phyloP scores from a whole-genome alignment of 2,329 filamentous ascomycete species.

The Colletotrichum camelliae region DNA sequence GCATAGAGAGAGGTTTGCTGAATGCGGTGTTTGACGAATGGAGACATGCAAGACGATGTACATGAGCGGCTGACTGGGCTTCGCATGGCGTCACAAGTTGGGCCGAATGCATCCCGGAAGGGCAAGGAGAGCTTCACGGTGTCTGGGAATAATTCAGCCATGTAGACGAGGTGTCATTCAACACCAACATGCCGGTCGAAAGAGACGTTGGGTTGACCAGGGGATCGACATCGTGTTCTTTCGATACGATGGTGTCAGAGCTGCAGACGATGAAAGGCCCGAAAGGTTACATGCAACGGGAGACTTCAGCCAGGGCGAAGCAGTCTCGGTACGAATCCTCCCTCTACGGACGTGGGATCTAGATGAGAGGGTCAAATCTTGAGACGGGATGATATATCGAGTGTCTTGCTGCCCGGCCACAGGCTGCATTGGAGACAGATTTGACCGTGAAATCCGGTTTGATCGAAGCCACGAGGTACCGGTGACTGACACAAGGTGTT shows the following conservation, averaged over 20 bases:
- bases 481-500: neutral
- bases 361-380: neutral
- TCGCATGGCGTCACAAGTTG: neutral
- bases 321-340: neutral
- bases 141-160: neutral
- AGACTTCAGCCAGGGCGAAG: neutral
- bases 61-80: neutral
- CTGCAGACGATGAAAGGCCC: neutral
- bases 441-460: neutral
- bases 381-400: neutral
- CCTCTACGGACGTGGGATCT: neutral
- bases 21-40: neutral
- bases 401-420: neutral
- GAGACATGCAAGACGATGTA: neutral
- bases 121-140: neutral
- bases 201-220: neutral
- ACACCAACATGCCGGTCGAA: neutral
- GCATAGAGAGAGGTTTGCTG: neutral
- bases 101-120: neutral
- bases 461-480: neutral
- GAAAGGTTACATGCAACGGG: neutral
- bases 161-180: neutral
- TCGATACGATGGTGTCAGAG: neutral
- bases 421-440: neutral
- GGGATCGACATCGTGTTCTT: neutral